Conservation (phyloP, 345 rosid genomes). For the Aquilaria yunnanensis region DNA sequence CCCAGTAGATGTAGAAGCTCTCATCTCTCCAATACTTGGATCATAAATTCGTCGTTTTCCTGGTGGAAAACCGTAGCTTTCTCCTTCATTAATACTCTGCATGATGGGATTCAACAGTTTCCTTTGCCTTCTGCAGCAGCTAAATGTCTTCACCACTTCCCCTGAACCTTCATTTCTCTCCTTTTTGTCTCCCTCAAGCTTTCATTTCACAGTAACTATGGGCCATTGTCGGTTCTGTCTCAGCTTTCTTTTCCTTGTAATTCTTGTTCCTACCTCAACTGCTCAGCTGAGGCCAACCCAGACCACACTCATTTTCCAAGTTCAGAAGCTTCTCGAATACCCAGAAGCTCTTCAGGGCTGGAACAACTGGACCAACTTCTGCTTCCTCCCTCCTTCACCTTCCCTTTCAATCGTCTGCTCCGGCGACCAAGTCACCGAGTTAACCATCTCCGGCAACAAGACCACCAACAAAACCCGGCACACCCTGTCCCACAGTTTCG, state of each 20-base stretch:
- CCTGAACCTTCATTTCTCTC: background rate
- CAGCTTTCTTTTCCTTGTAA: constrained; percentile 18
- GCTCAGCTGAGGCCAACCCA: constrained; percentile 54
- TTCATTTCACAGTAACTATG: constrained; percentile 15
- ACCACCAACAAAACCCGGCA: constrained; percentile 23
- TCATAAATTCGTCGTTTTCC: constrained; percentile 2
- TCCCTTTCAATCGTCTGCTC: constrained; percentile 56
- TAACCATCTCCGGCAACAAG: constrained; percentile 61
- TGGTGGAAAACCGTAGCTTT: background rate
- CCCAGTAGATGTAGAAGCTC: too few species aligned
- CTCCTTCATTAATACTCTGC: background rate
- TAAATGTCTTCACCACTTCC: constrained; percentile 1
- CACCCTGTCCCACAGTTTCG: constrained; percentile 39
- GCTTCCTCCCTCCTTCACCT: constrained; percentile 53
- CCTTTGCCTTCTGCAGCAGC: too few species aligned
- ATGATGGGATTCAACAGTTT: too few species aligned
- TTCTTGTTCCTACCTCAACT: constrained; percentile 30
- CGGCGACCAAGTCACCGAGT: constrained; percentile 40
- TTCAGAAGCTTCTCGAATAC: constrained; percentile 60
- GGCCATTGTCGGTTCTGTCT: constrained; percentile 14
- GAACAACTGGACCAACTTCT: constrained; percentile 73
- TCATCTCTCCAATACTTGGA: background rate
- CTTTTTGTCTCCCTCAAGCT: background rate
- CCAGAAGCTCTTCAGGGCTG: constrained; percentile 67
- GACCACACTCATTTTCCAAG: constrained; percentile 43